Evolutionary conservation across 2,329 filamentous ascomycete genomes (phyloP).

Genomic region (Diaporthe capsici): DNA sequence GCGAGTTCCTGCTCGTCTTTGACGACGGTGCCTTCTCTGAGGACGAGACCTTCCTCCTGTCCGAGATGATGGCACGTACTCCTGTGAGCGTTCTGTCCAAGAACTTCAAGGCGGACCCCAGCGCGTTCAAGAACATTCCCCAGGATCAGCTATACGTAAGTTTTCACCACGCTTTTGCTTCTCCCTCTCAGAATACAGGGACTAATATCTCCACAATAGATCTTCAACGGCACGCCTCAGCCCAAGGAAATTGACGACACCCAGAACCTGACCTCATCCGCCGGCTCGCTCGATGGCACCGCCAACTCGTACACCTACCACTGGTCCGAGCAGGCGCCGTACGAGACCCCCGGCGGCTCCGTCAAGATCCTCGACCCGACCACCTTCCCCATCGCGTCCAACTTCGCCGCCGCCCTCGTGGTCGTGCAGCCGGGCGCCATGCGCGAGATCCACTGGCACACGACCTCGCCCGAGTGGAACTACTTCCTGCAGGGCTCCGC

Average conservation of each 20-base stretch:
- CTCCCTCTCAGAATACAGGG: background rate
- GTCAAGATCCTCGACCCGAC: constrained; percentile 72
- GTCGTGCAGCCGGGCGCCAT: constrained; percentile 73
- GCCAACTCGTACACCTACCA: constrained; percentile 62
- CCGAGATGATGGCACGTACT: constrained; percentile 66
- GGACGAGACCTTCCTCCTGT: constrained; percentile 71
- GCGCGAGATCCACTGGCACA: constrained; percentile 76
- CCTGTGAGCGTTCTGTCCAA: constrained; percentile 68
- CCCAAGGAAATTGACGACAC: constrained; percentile 58
- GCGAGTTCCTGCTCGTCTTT: constrained; percentile 73
- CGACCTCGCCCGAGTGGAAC: constrained; percentile 71
- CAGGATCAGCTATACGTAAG: constrained; percentile 60
- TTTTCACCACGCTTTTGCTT: background rate
- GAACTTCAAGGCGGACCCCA: constrained; percentile 63
- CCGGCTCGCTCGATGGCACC: constrained; percentile 56
- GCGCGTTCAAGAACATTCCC: constrained; percentile 63
- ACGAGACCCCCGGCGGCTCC: constrained; percentile 66
- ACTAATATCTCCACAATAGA: constrained; percentile 46
- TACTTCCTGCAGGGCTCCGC: constrained; percentile 71
- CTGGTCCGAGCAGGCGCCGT: constrained; percentile 65
- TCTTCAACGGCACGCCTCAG: constrained; percentile 66
- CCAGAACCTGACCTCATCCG: constrained; percentile 62
- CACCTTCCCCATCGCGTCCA: constrained; percentile 69
- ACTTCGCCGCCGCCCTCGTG: constrained; percentile 70
- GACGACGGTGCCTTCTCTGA: constrained; percentile 71